Evolutionary conservation across 371 early-diverging fungal species (phyloP), one percentile per base, ranked within the genome.

Genomic region (Blakeslea trispora): DNA sequence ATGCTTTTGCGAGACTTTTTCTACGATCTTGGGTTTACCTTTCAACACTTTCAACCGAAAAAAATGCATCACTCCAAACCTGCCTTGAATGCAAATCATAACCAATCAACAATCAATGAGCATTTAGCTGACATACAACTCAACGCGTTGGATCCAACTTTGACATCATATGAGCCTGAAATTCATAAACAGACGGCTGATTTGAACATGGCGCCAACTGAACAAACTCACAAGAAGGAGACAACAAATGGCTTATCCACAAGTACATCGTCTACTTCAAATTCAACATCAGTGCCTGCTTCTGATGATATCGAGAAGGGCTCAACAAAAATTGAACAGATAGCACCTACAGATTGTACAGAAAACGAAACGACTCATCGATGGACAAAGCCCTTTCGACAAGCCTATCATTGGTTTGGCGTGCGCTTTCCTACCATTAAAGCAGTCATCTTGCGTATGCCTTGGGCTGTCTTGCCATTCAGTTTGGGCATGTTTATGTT

Each of bases 401-500:
- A 23, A 23, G n/a, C 44, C 0, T 44, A 15, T 1, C 17, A 31
- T 8, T 65, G 66, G 66, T 53, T 63, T 23, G 34, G 43, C 1
- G 5, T 11, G 10, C 56, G 48, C 4, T 63, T 77, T 15, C 89
- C 87, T 0, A 77, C 79, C 0, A 61, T 87, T 0, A 45, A 71
- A 17, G 74, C 81, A 0, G 83, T 89, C 3, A 32, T 75, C 11
- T 35, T 62, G 40, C 81, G 92, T 6, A 79, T 91, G 71, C 94
- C 94, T 1, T 91, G 88, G 84, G 64, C 74, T 0, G 84, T 93
- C 32, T 65, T 88, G 3, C 90, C 91, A 0, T 93, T 92, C 66
- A 78, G 86, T 3, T 66, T 91, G 32, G 86, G 92, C 35, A 93
- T 93, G 94, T 92, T 93, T 69, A 81, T 89, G 24, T 72, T 90